A percentile compares a stretch with the other conserved stretches of the same genome.
phyloP scores from a whole-genome alignment of 148 eudicot species.

The Spergularia bocconei region DNA sequence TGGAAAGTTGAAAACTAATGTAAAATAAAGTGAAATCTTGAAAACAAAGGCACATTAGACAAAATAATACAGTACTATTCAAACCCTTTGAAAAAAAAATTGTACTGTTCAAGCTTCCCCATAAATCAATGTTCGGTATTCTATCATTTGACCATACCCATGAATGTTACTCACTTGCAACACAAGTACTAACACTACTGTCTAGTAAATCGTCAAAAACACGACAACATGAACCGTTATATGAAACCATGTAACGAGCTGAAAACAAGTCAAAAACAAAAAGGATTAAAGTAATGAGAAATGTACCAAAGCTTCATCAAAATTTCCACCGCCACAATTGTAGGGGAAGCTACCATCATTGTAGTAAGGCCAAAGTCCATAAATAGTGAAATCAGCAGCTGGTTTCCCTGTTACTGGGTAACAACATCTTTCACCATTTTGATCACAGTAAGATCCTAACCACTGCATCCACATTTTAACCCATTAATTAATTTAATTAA shows the following conservation, averaged over 20 bases:
- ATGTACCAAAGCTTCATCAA: constrained; percentile 19
- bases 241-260: neutral
- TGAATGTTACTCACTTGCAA: no score
- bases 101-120: no score
- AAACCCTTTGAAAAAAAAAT: no score
- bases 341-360: constrained; percentile 20
- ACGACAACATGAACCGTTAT: no score
- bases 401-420: constrained; percentile 28
- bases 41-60: no score
- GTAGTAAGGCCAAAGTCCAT: constrained; percentile 30
- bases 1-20: no score
- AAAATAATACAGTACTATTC: no score
- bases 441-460: constrained; percentile 29
- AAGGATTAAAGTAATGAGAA: neutral
- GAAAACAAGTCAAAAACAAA: neutral
- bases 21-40: no score
- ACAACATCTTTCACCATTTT: constrained; percentile 21
- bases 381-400: constrained; percentile 19
- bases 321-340: constrained; percentile 16
- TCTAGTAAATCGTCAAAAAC: no score
- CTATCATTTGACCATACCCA: no score
- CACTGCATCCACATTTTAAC: constrained; percentile 18
- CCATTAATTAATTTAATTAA: neutral
- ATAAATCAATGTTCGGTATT: no score
- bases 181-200: no score